A percentile compares a stretch with the other conserved stretches of the same genome.
These are phyloP conservation scores for Neoboletus brunneissimus DNA, from an alignment of 768 basidiomycete genomes.

Conservation along the genomic window DNA sequence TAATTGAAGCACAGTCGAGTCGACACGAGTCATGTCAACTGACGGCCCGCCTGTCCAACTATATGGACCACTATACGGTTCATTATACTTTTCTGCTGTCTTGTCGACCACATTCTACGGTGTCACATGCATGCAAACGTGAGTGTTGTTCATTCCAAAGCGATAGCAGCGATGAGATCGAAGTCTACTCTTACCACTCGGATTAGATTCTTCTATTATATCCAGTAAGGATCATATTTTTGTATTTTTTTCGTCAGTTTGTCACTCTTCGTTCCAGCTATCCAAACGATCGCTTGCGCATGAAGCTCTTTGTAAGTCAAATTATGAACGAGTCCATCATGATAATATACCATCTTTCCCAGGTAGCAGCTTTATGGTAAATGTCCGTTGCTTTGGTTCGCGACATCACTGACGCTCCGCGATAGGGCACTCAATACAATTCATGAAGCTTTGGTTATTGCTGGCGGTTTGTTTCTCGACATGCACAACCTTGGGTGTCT, in stretches of 20 bases:
- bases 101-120: slow-evolving; percentile 2
- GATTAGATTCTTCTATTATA: slow-evolving; percentile 8
- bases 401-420: background rate
- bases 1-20: background rate
- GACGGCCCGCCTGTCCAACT: background rate
- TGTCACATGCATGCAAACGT: slow-evolving; percentile 10
- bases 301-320: slow-evolving; percentile 12
- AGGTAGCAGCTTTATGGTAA: slow-evolving; percentile 16
- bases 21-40: background rate
- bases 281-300: background rate
- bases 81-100: background rate
- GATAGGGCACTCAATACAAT: slow-evolving; percentile 9
- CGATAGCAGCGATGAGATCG: background rate
- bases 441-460: slow-evolving; percentile 8
- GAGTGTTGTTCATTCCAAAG: background rate
- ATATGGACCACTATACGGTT: background rate
- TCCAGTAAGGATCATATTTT: background rate
- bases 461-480: slow-evolving; percentile 6
- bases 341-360: background rate
- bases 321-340: background rate
- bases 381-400: too few relatives aligned
- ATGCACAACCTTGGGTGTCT: too few relatives aligned
- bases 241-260: background rate
- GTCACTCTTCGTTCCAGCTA: background rate
- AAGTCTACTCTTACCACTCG: background rate